A percentile compares a stretch with the other conserved stretches of the same genome.
These are phyloP conservation scores for Yarrowia galli DNA, from an alignment of 1,139 yeast genomes.

Conservation along the genomic window DNA sequence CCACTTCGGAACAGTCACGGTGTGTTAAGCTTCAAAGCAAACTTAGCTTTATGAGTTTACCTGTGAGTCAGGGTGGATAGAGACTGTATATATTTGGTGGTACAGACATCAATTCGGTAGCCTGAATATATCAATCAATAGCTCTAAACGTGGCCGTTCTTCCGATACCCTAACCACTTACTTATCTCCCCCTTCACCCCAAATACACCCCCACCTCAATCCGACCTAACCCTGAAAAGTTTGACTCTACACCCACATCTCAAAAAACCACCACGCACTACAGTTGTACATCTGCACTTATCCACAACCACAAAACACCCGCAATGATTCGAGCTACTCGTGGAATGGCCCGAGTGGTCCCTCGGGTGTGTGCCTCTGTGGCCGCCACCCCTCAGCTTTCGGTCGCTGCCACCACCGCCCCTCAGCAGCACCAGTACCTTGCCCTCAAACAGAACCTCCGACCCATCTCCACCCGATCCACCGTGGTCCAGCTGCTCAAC, in stretches of 20 bases:
- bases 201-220: neutral
- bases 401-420: constrained; percentile 2
- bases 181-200: no score
- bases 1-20: constrained; percentile 35
- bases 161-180: neutral
- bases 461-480: constrained; percentile 74
- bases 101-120: no score
- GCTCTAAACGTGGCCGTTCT: no score
- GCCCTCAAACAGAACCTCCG: constrained; percentile 7
- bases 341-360: constrained; percentile 37
- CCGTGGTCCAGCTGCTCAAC: constrained; percentile 91
- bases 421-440: constrained; percentile 18
- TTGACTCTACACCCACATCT: constrained; percentile 1
- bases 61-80: constrained; percentile 18
- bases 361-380: constrained; percentile 22
- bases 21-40: constrained; percentile 12
- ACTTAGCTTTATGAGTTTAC: constrained; percentile 4
- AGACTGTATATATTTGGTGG: no score
- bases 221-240: constrained; percentile 15
- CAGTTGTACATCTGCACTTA: neutral
- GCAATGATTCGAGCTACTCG: constrained; percentile 38
- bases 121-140: no score
- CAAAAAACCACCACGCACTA: neutral
- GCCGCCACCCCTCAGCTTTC: constrained; percentile 6
- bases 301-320: neutral